Evolutionary conservation across 2,329 filamentous ascomycete genomes (phyloP).

Genomic region (Ophiocordyceps unilateralis): DNA sequence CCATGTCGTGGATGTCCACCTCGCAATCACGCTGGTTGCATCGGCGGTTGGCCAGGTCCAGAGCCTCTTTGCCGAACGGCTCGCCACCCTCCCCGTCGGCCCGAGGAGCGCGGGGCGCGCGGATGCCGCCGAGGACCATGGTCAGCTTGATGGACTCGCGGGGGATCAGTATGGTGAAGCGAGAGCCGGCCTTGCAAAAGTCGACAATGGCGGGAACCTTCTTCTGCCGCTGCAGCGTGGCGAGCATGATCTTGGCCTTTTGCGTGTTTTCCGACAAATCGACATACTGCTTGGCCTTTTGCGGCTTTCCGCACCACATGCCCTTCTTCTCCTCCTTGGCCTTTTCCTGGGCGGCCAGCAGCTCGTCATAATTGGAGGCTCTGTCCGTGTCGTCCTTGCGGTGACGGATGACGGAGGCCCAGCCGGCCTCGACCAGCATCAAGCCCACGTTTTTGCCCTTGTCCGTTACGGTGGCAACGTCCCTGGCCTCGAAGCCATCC

Average conservation of each 20-base stretch:
- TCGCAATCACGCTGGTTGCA: slow-evolving; percentile 92
- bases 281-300: slow-evolving; percentile 64
- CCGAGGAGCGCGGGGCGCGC: slow-evolving; percentile 72
- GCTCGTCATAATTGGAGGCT: slow-evolving; percentile 83
- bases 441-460: slow-evolving; percentile 80
- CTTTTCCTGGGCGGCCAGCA: slow-evolving; percentile 61
- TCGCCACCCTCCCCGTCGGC: slow-evolving; percentile 62
- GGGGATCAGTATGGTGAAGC: slow-evolving; percentile 83
- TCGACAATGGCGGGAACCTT: slow-evolving; percentile 88
- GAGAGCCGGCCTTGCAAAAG: slow-evolving; percentile 91
- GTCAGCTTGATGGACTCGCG: slow-evolving; percentile 90
- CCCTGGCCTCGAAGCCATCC: slow-evolving; percentile 84
- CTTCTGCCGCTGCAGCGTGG: slow-evolving; percentile 75
- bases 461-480: slow-evolving; percentile 75
- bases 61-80: slow-evolving; percentile 86
- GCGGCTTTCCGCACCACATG: slow-evolving; percentile 83
- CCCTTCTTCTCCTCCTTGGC: slow-evolving; percentile 83
- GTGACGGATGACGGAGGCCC: slow-evolving; percentile 86
- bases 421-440: slow-evolving; percentile 76
- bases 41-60: slow-evolving; percentile 76
- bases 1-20: slow-evolving; percentile 83
- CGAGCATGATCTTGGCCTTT: slow-evolving; percentile 88
- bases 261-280: slow-evolving; percentile 88
- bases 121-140: slow-evolving; percentile 83
- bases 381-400: slow-evolving; percentile 88